phyloP scores from a whole-genome alignment of 352 stramenopile species.

The Pythium brassicae region DNA sequence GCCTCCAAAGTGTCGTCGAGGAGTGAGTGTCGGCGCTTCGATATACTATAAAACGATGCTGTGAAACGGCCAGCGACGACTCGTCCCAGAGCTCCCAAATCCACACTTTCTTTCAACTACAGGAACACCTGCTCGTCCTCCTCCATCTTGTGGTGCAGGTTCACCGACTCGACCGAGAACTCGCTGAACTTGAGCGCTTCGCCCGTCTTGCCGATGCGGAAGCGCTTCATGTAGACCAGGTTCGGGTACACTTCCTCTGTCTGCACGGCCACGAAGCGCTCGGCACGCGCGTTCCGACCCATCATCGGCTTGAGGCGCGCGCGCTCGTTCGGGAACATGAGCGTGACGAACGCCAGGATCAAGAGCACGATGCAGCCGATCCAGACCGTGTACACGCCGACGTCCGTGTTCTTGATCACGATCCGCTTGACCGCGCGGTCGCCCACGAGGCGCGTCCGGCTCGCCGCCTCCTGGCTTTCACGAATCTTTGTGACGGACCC shows the following conservation, averaged over 20 bases:
- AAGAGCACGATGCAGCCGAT: conserved; percentile 16
- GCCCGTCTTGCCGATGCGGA: conserved; percentile 62
- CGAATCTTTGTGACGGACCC: conserved; percentile 27
- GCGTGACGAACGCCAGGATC: conserved; percentile 40
- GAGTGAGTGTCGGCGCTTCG: too few relatives aligned
- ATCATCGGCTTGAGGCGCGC: conserved; percentile 39
- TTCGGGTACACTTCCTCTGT: conserved; percentile 74
- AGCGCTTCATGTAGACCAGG: conserved; percentile 76
- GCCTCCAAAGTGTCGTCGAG: too few relatives aligned
- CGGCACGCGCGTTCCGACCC: conserved; percentile 48
- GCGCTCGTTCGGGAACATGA: conserved; percentile 49
- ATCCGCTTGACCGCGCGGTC: conserved; percentile 27
- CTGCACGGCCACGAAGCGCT: conserved; percentile 63
- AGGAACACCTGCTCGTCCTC: conserved; percentile 65
- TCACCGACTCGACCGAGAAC: conserved; percentile 59
- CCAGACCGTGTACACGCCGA: conserved; percentile 41
- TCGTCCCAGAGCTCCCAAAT: too few relatives aligned
- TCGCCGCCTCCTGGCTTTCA: neutral
- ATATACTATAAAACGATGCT: too few relatives aligned
- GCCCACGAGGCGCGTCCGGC: conserved; percentile 7
- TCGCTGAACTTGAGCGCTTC: conserved; percentile 72
- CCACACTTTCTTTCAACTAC: conserved; percentile 13
- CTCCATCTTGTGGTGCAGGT: conserved; percentile 63
- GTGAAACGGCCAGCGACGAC: too few relatives aligned
- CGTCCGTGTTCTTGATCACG: conserved; percentile 54